Base-by-base conservation (phyloP, 352 stramenopile species). In the Globisporangium perplexum region DNA sequence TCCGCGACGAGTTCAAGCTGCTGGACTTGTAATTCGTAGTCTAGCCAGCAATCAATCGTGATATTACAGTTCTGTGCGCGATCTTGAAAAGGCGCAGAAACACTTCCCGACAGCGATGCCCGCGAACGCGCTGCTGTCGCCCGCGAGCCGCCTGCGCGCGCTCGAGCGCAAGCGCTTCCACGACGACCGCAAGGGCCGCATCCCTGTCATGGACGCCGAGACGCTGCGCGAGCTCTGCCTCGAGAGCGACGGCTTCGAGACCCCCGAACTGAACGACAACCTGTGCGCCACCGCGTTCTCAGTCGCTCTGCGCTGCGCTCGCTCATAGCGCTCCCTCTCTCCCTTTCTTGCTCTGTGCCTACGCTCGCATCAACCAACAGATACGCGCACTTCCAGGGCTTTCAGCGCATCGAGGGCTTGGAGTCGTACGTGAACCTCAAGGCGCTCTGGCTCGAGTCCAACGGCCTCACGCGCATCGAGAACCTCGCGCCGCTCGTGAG, bases 361-460 rank as follows among this genome's bases (percentile, higher is more conserved):
- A 20, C 24, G 22, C 4, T 30, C 20, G 26, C 3, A 11, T 20
- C 6, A 12, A 30, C 10, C 28, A 87, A 94, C 53, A 74, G 67
- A 23, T 89, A 86, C 46, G 78, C 81, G 41, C 95, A 98, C 65
- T 98, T 98, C 62, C 93, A 96, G 47, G 94, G 93, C 11, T 98
- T 97, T 56, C 85, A 88, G 55, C 71, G 72, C 42, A 98, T 99
- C 50, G 88, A 98, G 56, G 96, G 96, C 22, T 74, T 99, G 2
- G 90, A 97, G 28, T 69, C 82, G 36, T 99, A 98, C 69, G 89
- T 70, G 73, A 94, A 86, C 20, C 74, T 98, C 48, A 98, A 97
- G 62, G 83, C 88, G 43, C 70, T 99, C n/a, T 99, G 88, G 88
- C 82, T 99, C 28, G 93, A 98, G 62, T 95, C 86, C 1, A 98